phyloP scores from a whole-genome alignment of 306 rosid species.

The Begonia peltatifolia region DNA sequence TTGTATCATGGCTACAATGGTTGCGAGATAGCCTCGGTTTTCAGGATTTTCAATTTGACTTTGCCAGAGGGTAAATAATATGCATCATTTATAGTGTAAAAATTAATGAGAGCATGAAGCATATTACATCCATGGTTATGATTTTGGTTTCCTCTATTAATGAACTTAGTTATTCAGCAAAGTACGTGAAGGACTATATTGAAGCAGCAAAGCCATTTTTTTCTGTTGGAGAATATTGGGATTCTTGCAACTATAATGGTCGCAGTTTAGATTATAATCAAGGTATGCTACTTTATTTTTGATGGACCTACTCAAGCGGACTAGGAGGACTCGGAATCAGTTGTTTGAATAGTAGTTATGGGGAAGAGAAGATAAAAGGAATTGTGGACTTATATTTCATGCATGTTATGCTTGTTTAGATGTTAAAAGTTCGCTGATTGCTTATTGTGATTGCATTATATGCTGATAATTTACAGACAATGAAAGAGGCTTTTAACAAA shows the following conservation, averaged over 20 bases:
- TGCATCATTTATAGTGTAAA: background rate
- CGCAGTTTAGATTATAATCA: conserved; percentile 68
- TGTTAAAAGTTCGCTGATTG: no score
- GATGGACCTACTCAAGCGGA: background rate
- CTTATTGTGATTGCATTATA: no score
- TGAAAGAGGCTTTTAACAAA: no score
- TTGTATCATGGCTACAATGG: conserved; percentile 71
- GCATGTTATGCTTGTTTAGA: no score
- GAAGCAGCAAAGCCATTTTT: conserved; percentile 76
- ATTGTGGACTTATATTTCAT: no score
- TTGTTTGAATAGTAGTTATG: no score
- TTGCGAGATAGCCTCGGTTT: conserved; percentile 51
- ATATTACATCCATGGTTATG: background rate
- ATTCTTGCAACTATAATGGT: conserved; percentile 70
- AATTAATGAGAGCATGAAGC: background rate
- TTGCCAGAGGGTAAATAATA: conserved; percentile 61
- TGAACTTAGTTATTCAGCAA: conserved; percentile 50
- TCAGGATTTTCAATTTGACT: conserved; percentile 91
- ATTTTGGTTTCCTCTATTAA: conserved; percentile 6
- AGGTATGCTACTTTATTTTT: conserved; percentile 27
- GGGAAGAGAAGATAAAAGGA: no score
- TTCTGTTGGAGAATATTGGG: conserved; percentile 83
- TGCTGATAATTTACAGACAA: no score
- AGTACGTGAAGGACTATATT: conserved; percentile 71
- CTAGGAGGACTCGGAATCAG: no score